Evolutionary conservation across 2,329 filamentous ascomycete genomes (phyloP).

Genomic region (Basipetospora sp.): DNA sequence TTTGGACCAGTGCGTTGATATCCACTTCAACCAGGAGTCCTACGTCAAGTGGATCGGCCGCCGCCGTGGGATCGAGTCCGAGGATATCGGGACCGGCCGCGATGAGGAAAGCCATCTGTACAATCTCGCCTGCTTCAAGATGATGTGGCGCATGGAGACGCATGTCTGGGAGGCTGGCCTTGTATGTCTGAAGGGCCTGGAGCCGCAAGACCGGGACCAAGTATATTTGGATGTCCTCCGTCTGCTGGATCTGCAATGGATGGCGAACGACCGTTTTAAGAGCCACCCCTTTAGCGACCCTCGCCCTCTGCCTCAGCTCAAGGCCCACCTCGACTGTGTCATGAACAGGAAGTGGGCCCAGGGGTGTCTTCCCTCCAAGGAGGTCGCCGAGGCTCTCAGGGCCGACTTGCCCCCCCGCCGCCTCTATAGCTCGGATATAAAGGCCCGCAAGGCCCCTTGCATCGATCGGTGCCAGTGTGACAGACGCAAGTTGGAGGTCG

Average conservation of each 20-base stretch:
- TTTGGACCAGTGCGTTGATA: not conserved
- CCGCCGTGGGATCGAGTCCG: not conserved
- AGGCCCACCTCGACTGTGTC: not conserved
- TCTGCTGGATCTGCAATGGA: constrained; percentile 1
- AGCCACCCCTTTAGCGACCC: not conserved
- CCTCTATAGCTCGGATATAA: too few species aligned
- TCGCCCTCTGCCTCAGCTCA: too few species aligned
- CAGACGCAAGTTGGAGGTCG: too few species aligned
- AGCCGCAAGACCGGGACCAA: not conserved
- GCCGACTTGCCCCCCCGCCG: too few species aligned
- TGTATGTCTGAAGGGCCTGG: constrained; percentile 10
- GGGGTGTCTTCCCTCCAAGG: not conserved
- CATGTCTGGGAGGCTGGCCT: constrained; percentile 3
- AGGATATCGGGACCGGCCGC: not conserved
- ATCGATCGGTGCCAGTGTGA: too few species aligned
- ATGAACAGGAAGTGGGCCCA: not conserved
- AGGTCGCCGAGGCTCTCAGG: not conserved
- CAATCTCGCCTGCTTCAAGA: not conserved
- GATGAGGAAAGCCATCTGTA: too few species aligned
- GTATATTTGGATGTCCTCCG: constrained; percentile 1
- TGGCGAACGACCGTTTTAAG: not conserved
- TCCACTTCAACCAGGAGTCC: not conserved
- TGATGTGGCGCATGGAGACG: constrained; percentile 3
- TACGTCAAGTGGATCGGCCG: not conserved
- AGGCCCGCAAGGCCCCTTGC: too few species aligned